Base-by-base conservation (phyloP, 2,329 filamentous ascomycete species). In the Alternaria longipes region DNA sequence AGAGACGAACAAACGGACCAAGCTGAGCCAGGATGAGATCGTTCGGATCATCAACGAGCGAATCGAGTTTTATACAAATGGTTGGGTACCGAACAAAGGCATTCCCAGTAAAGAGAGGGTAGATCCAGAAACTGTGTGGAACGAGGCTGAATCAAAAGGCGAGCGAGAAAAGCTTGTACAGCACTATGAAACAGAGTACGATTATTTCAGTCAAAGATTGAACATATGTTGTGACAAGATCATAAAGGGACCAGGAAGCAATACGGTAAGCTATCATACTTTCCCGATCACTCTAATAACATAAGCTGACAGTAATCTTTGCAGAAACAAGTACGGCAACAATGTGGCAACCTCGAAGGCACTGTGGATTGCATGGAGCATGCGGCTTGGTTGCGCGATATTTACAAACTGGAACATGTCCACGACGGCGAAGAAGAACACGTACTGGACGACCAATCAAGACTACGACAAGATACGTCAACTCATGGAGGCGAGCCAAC, bases 321-420 rank as follows among this genome's bases (percentile, higher is more conserved):
- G 2, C 9, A 60, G 58, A 69, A 77, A 1, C 83, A 88, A 14
- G 73, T 95, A 14, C 79, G 82, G 26, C 79, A 78, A 6, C 86
- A 88, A 68, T 88, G 88, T 50, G 77, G 80, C 11, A 84, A 80
- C 36, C 80, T 97, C 56, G 88, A 94, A 60, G 80, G 82, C 5
- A 92, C 84, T 4, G 78, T 97, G 1, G 84, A 86, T 36, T 85
- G 90, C 56, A 85, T 86, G 50, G 81, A 89, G 69, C 77, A 86
- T 40, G 74, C 84, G 8, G 70, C 73, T 28, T 87, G 83, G 83
- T 81, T 81, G 28, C 34, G 32, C 8, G 46, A 49, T 2, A 66
- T 75, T 8, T 75, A 74, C 60, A 55, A 59, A 18, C 14, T 63
- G 32, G 50, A 58, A 14, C 56, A 59, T 14, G 47, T 57, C 32